Evolutionary conservation across 805 yeast species (phyloP).

Genomic region (Citeromyces nyonsensis): DNA sequence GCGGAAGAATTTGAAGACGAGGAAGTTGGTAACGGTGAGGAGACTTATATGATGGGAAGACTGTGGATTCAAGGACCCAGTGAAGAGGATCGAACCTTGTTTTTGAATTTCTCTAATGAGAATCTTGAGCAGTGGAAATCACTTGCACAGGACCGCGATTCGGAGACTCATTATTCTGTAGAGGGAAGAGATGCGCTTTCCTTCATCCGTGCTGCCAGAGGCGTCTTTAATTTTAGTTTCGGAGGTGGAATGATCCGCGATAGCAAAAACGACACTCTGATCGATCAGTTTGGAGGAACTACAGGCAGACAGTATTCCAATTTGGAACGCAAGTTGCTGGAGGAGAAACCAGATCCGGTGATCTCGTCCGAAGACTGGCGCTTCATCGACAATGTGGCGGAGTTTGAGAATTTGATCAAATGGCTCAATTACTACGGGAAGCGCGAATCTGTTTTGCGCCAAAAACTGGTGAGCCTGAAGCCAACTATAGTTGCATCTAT

Average conservation of each 20-base stretch:
- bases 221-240: conserved; percentile 16
- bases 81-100: conserved; percentile 20
- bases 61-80: conserved; percentile 89
- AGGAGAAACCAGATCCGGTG: conserved; percentile 47
- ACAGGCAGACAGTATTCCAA: conserved; percentile 14
- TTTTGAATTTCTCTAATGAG: conserved; percentile 16
- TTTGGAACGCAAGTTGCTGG: conserved; percentile 46
- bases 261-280: conserved; percentile 6
- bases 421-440: conserved; percentile 69
- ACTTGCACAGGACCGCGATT: background rate
- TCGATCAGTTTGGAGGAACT: conserved; percentile 21
- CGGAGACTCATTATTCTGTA: background rate
- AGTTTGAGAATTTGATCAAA: conserved; percentile 34
- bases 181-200: no score
- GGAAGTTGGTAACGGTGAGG: conserved; percentile 30
- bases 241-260: conserved; percentile 10
- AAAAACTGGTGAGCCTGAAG: conserved; percentile 38
- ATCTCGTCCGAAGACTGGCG: conserved; percentile 49
- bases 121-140: conserved; percentile 17
- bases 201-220: conserved; percentile 10
- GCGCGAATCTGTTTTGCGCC: conserved; percentile 50
- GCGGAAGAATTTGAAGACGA: conserved; percentile 28
- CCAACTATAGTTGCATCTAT: conserved; percentile 41
- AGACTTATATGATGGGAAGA: conserved; percentile 65
- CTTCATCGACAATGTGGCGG: conserved; percentile 44